These are phyloP conservation scores for Cercospora sp. DNA, from an alignment of 2,329 filamentous ascomycete species.

Conservation along the genomic window DNA sequence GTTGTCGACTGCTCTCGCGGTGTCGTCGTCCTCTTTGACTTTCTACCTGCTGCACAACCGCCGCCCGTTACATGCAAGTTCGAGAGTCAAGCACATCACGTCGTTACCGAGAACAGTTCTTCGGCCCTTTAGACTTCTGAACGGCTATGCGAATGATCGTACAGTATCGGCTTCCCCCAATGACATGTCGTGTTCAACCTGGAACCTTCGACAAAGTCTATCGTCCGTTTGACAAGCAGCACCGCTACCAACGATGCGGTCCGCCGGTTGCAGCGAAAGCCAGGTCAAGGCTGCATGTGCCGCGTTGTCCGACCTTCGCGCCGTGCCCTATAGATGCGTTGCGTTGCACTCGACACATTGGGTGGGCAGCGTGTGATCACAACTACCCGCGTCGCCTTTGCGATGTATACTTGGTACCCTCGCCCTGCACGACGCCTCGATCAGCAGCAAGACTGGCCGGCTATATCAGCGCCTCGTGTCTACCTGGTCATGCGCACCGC, in stretches of 20 bases:
- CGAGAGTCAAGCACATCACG: background rate
- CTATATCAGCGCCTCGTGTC: background rate
- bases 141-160: background rate
- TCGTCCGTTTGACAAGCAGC: conserved; percentile 14
- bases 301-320: background rate
- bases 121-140: background rate
- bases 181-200: conserved; percentile 2
- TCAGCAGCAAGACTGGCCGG: background rate
- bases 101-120: background rate
- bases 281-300: background rate
- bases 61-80: background rate
- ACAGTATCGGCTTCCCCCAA: background rate
- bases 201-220: conserved; percentile 14
- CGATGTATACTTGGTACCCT: background rate
- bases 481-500: background rate
- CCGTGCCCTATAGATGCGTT: background rate
- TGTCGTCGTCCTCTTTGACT: conserved; percentile 8
- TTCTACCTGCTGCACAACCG: conserved; percentile 4
- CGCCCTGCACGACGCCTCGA: background rate
- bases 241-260: conserved; percentile 14
- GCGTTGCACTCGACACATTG: background rate
- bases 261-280: background rate
- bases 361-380: conserved; percentile 1
- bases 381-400: background rate
- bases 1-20: background rate